phyloP scores from a whole-genome alignment of 768 basidiomycete genomes.

The Leucosporidium creatinivorum region DNA sequence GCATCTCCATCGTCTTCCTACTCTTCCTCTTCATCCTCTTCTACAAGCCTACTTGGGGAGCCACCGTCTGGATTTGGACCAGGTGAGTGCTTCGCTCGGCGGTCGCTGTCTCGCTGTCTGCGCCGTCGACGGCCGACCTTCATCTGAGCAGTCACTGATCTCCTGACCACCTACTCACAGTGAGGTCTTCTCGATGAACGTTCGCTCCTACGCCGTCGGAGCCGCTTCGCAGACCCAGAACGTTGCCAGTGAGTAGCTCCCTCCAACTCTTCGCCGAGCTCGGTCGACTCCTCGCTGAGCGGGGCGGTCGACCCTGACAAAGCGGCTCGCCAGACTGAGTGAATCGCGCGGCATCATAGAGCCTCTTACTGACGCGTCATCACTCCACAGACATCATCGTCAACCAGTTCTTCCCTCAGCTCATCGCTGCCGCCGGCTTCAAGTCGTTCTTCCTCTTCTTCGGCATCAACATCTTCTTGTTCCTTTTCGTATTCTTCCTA shows the following conservation, averaged over 20 bases:
- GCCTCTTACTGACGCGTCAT: no score
- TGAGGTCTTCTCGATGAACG: slow-evolving; percentile 1
- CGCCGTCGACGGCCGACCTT: no score
- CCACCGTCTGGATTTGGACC: not conserved
- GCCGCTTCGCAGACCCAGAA: not conserved
- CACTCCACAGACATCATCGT: not conserved
- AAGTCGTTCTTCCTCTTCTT: not conserved
- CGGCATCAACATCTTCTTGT: not conserved
- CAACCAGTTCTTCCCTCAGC: slow-evolving; percentile 1
- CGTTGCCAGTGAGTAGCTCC: not conserved
- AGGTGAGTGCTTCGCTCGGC: no score
- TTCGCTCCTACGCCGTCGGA: not conserved
- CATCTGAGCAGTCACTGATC: no score
- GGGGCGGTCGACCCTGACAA: no score
- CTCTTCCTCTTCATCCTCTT: slow-evolving; percentile 1
- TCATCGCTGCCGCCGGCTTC: not conserved
- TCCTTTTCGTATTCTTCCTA: not conserved
- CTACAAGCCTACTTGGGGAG: slow-evolving; percentile 1
- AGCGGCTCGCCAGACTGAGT: no score
- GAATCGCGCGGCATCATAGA: no score
- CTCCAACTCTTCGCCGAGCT: no score
- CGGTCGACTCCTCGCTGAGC: no score
- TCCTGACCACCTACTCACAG: no score
- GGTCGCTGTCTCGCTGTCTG: no score
- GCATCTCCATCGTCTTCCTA: not conserved